These are phyloP conservation scores for Paracoccidioides brasiliensis DNA, from an alignment of 2,329 filamentous ascomycete species.

Conservation along the genomic window DNA sequence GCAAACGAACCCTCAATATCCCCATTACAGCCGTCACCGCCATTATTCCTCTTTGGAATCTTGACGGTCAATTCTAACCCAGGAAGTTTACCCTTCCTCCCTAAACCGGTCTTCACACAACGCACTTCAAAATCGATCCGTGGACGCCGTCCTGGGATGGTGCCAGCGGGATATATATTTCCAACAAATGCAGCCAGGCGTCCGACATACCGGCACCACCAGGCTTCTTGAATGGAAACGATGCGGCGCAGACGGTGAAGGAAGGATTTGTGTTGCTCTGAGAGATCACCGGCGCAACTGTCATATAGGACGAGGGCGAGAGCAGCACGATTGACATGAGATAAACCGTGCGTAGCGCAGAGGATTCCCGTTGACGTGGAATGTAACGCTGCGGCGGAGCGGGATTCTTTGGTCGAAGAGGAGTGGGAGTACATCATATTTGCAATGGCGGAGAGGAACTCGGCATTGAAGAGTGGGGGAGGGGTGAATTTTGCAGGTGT, in stretches of 20 bases:
- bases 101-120: constrained; percentile 32
- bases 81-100: constrained; percentile 28
- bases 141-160: constrained; percentile 19
- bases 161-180: constrained; percentile 48
- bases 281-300: constrained; percentile 57
- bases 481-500: constrained; percentile 16
- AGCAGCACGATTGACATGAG: constrained; percentile 57
- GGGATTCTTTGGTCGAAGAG: constrained; percentile 39
- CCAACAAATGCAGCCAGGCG: constrained; percentile 46
- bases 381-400: constrained; percentile 58
- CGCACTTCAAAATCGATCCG: constrained; percentile 28
- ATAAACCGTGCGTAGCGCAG: constrained; percentile 56
- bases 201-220: constrained; percentile 55
- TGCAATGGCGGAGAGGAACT: constrained; percentile 43
- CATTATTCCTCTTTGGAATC: constrained; percentile 26
- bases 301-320: constrained; percentile 60
- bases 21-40: constrained; percentile 14
- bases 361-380: constrained; percentile 56
- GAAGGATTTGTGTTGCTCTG: constrained; percentile 44
- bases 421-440: constrained; percentile 46
- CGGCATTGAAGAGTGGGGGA: constrained; percentile 31
- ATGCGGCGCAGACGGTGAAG: constrained; percentile 41
- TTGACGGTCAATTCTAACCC: constrained; percentile 34
- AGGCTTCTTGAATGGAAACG: constrained; percentile 42
- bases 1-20: constrained; percentile 11